Evolutionary conservation across 2,329 filamentous ascomycete species (phyloP), one percentile per base, ranked within the genome.

Genomic region (Cadophora gregata): DNA sequence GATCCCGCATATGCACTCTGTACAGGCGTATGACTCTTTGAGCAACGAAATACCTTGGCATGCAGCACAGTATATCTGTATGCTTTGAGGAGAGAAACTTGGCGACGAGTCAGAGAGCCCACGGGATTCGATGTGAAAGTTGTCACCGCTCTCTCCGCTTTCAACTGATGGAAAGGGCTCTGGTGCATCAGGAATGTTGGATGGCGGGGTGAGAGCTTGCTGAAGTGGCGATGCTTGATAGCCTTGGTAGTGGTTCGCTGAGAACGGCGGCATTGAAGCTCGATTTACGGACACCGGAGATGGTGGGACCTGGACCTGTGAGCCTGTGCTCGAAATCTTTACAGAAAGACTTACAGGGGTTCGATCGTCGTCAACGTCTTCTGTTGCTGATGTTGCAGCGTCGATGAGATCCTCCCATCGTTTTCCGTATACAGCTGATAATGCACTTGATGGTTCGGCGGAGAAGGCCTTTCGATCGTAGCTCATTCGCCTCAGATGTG

Each of bases 341-440:
- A 31, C 9, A 5, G 31, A 48, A 56, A 19, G 19, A 45, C 89
- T 84, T 86, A 96, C 92, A 76, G 92, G 92, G 77, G 93, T 96
- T 77, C 95, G 87, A 79, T 97, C 94, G 76, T 94, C 93, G 78
- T 97, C 93, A 76, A 96, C 86, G 74, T 90, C 95, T 80, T 97
- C 94, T 3, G 93, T 96, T 31, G 94, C 93, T 69, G 93, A 97
- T 36, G 95, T 93, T 63, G 92, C 95, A 62, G 95, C 95, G 79
- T 97, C 94, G 71, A 98, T 96, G 68, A 98, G 84, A 79, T 98
- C 95, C 79, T 97, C 93, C 96, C 95, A 98, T 75, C 95, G 86
- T 81, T 96, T 97, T 71, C 93, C 93, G 80, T 92, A 88, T 59
- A 86, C 82, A 74, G 85, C 87, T 24, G 75, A 75, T 36, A 75